Evolutionary conservation across 2,329 filamentous ascomycete species (phyloP).

Genomic region (Tricladium varicosporioides): DNA sequence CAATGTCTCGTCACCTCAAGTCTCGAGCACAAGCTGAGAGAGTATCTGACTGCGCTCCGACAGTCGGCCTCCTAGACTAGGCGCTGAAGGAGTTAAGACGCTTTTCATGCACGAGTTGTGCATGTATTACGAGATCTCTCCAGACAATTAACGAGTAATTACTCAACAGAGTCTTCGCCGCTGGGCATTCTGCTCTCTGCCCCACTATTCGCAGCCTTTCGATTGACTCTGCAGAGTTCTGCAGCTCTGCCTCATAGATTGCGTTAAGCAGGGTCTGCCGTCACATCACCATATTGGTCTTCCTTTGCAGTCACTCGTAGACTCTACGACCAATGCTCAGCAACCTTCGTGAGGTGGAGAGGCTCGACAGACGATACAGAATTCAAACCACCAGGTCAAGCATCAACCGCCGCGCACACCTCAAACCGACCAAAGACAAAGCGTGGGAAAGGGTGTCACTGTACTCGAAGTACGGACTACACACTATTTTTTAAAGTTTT

Average conservation of each 20-base stretch:
- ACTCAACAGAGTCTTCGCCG: neutral
- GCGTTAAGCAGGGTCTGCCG: neutral
- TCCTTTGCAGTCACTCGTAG: neutral
- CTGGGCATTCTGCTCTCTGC: conserved; percentile 1
- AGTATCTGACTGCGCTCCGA: neutral
- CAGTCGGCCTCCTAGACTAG: neutral
- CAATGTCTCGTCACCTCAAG: too few relatives aligned
- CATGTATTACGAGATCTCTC: neutral
- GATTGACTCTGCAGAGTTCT: neutral
- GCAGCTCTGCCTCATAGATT: neutral
- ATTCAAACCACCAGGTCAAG: neutral
- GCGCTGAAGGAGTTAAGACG: neutral
- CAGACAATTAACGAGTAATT: neutral
- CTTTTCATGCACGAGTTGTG: neutral
- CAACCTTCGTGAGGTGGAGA: neutral
- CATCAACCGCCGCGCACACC: neutral
- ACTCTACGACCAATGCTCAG: neutral
- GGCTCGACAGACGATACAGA: neutral
- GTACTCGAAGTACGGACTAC: neutral
- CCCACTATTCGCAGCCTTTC: neutral
- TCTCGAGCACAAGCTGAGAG: too few relatives aligned
- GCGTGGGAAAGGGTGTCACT: neutral
- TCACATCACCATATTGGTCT: neutral
- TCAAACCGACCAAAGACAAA: neutral
- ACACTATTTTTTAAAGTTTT: neutral